These are phyloP conservation scores for Cyclostephanos invisitatus DNA, from an alignment of 108 stramenopile species.

Conservation along the genomic window DNA sequence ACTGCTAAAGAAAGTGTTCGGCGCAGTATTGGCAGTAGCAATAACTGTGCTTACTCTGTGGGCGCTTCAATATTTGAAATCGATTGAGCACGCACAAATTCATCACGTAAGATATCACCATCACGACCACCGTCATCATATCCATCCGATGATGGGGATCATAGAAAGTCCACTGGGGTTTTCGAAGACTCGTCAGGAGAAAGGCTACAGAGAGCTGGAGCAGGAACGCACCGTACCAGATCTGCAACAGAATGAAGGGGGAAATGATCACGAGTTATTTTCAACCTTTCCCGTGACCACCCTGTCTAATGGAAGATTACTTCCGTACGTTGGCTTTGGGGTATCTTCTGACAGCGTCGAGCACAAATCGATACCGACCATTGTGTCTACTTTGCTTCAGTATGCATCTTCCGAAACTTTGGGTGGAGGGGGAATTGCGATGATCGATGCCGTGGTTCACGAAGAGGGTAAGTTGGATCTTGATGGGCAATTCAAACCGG, in stretches of 20 bases:
- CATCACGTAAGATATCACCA: conserved; percentile 21
- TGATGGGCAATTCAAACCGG: conserved; percentile 2
- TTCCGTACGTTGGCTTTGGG: conserved; percentile 43
- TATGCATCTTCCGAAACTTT: conserved; percentile 43
- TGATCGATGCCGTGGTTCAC: conserved; percentile 46
- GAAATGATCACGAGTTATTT: conserved; percentile 15
- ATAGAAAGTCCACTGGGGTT: conserved; percentile 42
- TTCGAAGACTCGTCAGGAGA: conserved; percentile 19
- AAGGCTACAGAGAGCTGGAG: conserved; percentile 7
- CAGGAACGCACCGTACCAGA: conserved; percentile 5
- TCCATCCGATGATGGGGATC: conserved; percentile 48
- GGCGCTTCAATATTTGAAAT: conserved; percentile 14
- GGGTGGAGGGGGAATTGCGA: conserved; percentile 43
- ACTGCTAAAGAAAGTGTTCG: conserved; percentile 14
- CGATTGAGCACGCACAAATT: conserved; percentile 10
- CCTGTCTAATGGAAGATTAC: conserved; percentile 24
- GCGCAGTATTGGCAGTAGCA: conserved; percentile 4
- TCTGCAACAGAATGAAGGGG: background rate
- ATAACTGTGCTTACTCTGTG: conserved; percentile 6
- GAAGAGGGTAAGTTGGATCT: conserved; percentile 10
- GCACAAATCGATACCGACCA: conserved; percentile 40
- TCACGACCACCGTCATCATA: conserved; percentile 30
- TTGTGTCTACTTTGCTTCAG: conserved; percentile 36
- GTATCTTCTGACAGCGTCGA: conserved; percentile 35
- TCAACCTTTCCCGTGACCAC: conserved; percentile 22